phyloP scores from a whole-genome alignment of 163 green algal species.

The Prototheca cutis region DNA sequence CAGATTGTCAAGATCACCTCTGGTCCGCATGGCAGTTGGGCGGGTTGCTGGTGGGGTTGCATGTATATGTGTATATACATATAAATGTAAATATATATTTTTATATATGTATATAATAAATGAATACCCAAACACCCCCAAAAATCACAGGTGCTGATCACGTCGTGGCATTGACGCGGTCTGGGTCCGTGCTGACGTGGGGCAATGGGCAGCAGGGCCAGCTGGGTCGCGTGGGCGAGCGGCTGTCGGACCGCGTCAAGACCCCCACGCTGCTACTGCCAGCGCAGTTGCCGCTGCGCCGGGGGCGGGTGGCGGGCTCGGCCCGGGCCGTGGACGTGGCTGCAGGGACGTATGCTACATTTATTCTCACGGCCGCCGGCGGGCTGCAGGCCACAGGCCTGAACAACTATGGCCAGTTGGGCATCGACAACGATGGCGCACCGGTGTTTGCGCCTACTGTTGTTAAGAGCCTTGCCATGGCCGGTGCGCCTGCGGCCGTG shows the following conservation, averaged over 20 bases:
- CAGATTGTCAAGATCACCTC: conserved; percentile 50
- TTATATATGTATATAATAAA: too few species aligned
- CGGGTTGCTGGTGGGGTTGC: too few species aligned
- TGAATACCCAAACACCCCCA: too few species aligned
- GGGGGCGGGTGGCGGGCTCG: neutral
- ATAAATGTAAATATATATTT: too few species aligned
- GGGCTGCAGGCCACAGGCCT: conserved; percentile 65
- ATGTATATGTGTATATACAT: too few species aligned
- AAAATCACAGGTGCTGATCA: conserved; percentile 67
- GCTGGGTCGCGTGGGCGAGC: conserved; percentile 56
- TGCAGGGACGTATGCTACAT: conserved; percentile 58
- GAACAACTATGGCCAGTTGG: conserved; percentile 85
- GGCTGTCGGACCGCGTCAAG: conserved; percentile 25
- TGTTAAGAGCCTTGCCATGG: neutral
- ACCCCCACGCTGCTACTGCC: conserved; percentile 44
- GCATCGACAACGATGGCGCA: neutral
- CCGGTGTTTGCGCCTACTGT: neutral
- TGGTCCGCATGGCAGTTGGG: too few species aligned
- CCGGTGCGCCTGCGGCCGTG: conserved; percentile 12
- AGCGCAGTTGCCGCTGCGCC: conserved; percentile 21
- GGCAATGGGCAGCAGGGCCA: conserved; percentile 71
- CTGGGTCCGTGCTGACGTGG: conserved; percentile 61
- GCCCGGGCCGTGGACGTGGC: conserved; percentile 40
- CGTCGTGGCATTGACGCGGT: conserved; percentile 47
- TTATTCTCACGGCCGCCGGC: conserved; percentile 45